Evolutionary conservation across 805 yeast species (phyloP).

Genomic region (Kluyveromyces siamensis): DNA sequence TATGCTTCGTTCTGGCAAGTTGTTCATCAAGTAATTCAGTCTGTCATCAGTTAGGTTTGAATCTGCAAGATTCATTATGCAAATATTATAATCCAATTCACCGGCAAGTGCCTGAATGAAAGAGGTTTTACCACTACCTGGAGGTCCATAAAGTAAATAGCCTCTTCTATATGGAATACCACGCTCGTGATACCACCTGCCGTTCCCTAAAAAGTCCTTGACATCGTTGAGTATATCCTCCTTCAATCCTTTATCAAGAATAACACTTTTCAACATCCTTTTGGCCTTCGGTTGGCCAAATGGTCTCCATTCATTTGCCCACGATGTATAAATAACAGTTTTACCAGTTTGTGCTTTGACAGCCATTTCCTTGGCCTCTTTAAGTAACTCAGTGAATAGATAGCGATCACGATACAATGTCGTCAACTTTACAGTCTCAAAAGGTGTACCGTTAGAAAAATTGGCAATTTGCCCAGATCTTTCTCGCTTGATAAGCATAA

Average conservation of each 20-base stretch:
- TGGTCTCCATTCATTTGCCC: slow-evolving; percentile 99
- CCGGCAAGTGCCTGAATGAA: slow-evolving; percentile 96
- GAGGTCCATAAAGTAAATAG: slow-evolving; percentile 89
- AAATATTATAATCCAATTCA: slow-evolving; percentile 88
- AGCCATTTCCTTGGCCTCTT: slow-evolving; percentile 81
- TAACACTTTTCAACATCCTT: slow-evolving; percentile 75
- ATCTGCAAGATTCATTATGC: slow-evolving; percentile 85
- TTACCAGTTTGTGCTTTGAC: slow-evolving; percentile 80
- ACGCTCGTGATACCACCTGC: slow-evolving; percentile 87
- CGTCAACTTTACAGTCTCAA: slow-evolving; percentile 91
- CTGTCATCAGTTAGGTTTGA: slow-evolving; percentile 90
- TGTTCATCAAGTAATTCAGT: slow-evolving; percentile 90
- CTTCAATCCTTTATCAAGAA: slow-evolving; percentile 68
- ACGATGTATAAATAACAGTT: slow-evolving; percentile 85
- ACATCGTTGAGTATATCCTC: slow-evolving; percentile 64
- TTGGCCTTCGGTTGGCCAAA: slow-evolving; percentile 93
- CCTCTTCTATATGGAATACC: slow-evolving; percentile 99
- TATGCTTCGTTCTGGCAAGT: slow-evolving; percentile 83
- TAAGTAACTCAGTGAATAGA: slow-evolving; percentile 59
- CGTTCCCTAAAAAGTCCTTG: slow-evolving; percentile 65
- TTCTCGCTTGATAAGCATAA: slow-evolving; percentile 81
- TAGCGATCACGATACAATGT: slow-evolving; percentile 76
- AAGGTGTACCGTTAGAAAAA: slow-evolving; percentile 84
- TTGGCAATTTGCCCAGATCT: slow-evolving; percentile 84
- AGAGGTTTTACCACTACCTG: slow-evolving; percentile 95